Base-by-base conservation (phyloP, 2,329 filamentous ascomycete species). In the Exophiala lecanii-corni region DNA sequence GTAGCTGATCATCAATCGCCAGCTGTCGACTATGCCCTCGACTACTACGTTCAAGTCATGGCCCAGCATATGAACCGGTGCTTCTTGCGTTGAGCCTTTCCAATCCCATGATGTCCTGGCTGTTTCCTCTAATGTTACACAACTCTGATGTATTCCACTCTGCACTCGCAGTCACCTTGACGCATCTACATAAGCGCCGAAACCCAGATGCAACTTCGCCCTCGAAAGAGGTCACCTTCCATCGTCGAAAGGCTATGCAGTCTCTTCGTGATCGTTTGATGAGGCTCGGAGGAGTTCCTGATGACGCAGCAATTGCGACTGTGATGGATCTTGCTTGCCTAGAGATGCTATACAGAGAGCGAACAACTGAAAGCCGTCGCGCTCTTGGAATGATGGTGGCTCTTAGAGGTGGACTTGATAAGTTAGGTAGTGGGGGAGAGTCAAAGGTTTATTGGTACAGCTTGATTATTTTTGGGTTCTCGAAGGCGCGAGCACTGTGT, bases 391-490 rank as follows among this genome's bases (percentile, higher is more conserved):
- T 47, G 7, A 37, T 47, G 20, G 44, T 50, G 10, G 48, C 44
- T 4, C 15, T 39, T 16, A 50, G 47, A 37, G 48, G 48, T n/a
- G 48, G 44, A 2, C 34, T 50, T n/a, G 44, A 45, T 15, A 45
- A 40, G 12, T 30, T 45, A 5, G 48, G 41, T 3, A 6, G n/a
- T 5, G 34, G 41, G n/a, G 41, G 48, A 12, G 23, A 44, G n/a
- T 38, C 45, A 7, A 43, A 50, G 31, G 43, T 41, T 7, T 47
- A 41, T 36, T 45, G 5, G 34, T 50, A 16, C 35, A 47, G 9
- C 45, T 47, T 33, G 44, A 47, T 23, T 47, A 42, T 21, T 45
- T 45, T 36, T 47, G 37, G 48, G 43, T 44, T 41, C 38, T 50
- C 15, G 48, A 50, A 23, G 41, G 43, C 2, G 26, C 28, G 3